These are phyloP conservation scores for Vigna nakashimae DNA, from an alignment of 306 rosid species.

Conservation along the genomic window DNA sequence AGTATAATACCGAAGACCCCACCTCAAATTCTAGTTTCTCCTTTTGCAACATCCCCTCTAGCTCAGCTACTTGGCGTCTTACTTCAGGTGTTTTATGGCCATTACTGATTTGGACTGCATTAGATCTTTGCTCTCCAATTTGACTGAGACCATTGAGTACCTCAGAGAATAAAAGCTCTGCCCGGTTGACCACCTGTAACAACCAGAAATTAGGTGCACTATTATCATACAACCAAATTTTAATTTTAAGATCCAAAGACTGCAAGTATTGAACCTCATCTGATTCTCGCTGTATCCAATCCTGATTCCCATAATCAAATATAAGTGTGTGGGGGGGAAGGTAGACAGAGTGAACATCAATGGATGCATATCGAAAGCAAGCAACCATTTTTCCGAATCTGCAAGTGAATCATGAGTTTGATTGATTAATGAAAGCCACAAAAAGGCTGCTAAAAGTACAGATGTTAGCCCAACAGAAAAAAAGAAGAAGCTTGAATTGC, in stretches of 20 bases:
- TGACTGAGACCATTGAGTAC: slow-evolving; percentile 77
- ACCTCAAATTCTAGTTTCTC: slow-evolving; percentile 95
- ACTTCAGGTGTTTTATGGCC: slow-evolving; percentile 62
- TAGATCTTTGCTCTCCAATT: slow-evolving; percentile 68
- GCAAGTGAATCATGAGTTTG: slow-evolving; percentile 29
- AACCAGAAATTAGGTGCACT: slow-evolving; percentile 41
- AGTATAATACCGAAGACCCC: slow-evolving; percentile 42
- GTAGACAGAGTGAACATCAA: slow-evolving; percentile 85
- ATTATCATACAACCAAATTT: slow-evolving; percentile 15
- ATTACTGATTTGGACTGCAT: slow-evolving; percentile 36
- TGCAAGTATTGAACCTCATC: slow-evolving; percentile 68
- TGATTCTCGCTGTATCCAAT: slow-evolving; percentile 84
- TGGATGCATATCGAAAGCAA: slow-evolving; percentile 95
- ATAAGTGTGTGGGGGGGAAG: slow-evolving; percentile 80
- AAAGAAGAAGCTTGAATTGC: slow-evolving; percentile 21
- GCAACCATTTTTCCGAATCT: slow-evolving; percentile 98
- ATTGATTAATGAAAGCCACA: slow-evolving; percentile 39
- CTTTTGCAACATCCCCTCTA: slow-evolving; percentile 76
- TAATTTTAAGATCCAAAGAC: slow-evolving; percentile 35
- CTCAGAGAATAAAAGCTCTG: slow-evolving; percentile 81
- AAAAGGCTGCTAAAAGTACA: slow-evolving; percentile 6
- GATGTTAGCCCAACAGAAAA: not conserved
- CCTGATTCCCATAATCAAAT: slow-evolving; percentile 70
- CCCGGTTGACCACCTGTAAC: slow-evolving; percentile 76
- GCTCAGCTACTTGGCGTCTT: slow-evolving; percentile 66